Percentiles rank a stretch among this genome's conserved stretches.
Conservation (phyloP, 768 basidiomycete genomes). For the Pilatotrama ljubarskyi region DNA sequence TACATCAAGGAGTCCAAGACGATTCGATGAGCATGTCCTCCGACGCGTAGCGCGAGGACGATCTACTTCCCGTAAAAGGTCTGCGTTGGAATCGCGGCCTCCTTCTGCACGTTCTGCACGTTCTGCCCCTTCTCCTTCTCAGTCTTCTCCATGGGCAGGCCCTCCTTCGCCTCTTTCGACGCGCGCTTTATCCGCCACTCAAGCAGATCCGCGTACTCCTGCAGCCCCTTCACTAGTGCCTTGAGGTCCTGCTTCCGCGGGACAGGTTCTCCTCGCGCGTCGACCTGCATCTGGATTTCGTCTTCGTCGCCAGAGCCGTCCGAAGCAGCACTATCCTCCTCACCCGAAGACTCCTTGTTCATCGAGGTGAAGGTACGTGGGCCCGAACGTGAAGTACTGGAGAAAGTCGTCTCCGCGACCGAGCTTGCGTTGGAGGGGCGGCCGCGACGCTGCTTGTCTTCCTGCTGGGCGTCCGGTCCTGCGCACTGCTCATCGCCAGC, state of each 20-base stretch:
- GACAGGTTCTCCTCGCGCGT: slow-evolving; percentile 13
- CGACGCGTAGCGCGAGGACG: neutral
- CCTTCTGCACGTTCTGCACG: neutral
- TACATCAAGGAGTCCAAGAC: neutral
- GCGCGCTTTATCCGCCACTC: slow-evolving; percentile 51
- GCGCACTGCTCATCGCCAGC: neutral
- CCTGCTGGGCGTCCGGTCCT: neutral
- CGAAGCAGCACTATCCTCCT: slow-evolving; percentile 1
- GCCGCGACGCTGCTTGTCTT: slow-evolving; percentile 3
- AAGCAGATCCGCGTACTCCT: slow-evolving; percentile 60
- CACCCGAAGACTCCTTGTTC: slow-evolving; percentile 4
- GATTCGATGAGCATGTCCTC: neutral
- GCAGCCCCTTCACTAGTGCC: slow-evolving; percentile 52
- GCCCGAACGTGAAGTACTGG: neutral
- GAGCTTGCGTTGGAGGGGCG: slow-evolving; percentile 11
- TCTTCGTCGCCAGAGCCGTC: slow-evolving; percentile 24
- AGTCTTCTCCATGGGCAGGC: neutral
- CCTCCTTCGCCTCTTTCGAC: slow-evolving; percentile 29
- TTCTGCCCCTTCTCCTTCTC: no score
- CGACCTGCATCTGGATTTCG: slow-evolving; percentile 5
- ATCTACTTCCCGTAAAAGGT: slow-evolving; percentile 19
- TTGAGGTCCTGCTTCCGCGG: slow-evolving; percentile 39
- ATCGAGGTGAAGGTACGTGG: slow-evolving; percentile 6
- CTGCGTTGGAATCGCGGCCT: slow-evolving; percentile 10
- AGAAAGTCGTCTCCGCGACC: neutral